A percentile compares a stretch with the other conserved stretches of the same genome.
phyloP scores from a whole-genome alignment of 306 rosid genomes.

The Fragaria nilgerrensis region DNA sequence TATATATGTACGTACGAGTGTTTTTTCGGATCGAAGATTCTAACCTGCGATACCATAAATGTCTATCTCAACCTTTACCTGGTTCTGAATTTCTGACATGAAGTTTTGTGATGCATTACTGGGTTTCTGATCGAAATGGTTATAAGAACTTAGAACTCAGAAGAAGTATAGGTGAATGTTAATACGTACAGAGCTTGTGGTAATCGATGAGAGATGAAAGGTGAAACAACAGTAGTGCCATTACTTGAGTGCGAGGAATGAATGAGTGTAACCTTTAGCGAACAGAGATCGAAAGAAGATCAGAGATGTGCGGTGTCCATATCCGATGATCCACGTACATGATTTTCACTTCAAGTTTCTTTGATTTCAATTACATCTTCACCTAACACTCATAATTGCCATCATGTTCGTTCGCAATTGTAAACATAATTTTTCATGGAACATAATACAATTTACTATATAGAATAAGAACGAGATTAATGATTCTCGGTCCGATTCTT shows the following conservation, averaged over 20 bases:
- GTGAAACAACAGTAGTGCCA: background rate
- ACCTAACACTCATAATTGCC: background rate
- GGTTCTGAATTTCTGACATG: background rate
- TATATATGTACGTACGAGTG: background rate
- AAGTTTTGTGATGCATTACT: background rate
- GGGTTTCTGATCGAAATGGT: background rate
- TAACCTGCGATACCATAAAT: background rate
- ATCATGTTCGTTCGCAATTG: background rate
- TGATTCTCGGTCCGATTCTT: background rate
- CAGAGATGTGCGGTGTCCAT: background rate
- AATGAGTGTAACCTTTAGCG: slow-evolving; percentile 1
- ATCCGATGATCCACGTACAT: background rate
- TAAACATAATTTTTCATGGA: background rate
- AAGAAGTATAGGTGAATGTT: background rate
- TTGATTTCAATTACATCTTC: background rate
- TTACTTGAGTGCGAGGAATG: background rate
- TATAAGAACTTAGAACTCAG: background rate
- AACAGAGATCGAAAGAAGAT: background rate
- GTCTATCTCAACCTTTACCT: background rate
- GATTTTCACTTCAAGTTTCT: background rate
- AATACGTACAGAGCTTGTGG: background rate
- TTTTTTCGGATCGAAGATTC: background rate
- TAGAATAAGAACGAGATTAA: background rate
- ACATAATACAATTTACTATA: background rate
- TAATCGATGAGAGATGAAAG: background rate